Percentiles rank a stretch among this genome's conserved stretches.
phyloP scores from a whole-genome alignment of 176 grass and related monocot species.

The Aegilops sharonensis region DNA sequence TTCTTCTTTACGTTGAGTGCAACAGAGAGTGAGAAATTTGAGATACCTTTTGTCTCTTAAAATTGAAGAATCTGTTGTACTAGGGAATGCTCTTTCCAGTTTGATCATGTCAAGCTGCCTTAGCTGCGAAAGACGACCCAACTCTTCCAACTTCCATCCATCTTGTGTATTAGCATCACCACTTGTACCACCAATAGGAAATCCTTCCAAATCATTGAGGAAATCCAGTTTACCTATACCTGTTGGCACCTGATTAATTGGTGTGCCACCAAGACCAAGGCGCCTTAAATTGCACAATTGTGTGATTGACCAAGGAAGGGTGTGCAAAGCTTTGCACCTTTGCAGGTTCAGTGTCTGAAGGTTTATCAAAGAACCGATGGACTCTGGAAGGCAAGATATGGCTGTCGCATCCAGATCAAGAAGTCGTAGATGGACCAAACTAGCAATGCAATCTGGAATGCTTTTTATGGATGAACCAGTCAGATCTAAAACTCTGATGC shows the following conservation, averaged over 20 bases:
- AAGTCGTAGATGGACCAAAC: constrained; percentile 1
- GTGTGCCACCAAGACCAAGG: background rate
- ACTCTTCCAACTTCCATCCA: constrained; percentile 23
- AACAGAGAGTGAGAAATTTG: background rate
- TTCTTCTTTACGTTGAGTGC: background rate
- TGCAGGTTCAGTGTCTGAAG: constrained; percentile 23
- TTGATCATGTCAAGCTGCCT: background rate
- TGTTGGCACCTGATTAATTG: constrained; percentile 28
- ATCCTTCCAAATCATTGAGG: constrained; percentile 14
- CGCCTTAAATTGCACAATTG: constrained; percentile 3
- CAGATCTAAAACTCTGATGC: constrained; percentile 18
- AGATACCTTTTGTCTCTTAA: constrained; percentile 17
- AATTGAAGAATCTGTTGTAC: background rate
- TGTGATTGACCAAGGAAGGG: background rate
- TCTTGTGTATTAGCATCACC: background rate
- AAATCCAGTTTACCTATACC: constrained; percentile 10
- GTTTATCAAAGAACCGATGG: background rate
- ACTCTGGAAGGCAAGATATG: constrained; percentile 15
- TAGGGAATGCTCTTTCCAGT: background rate
- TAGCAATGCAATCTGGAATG: background rate
- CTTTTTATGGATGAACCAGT: background rate
- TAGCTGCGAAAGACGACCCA: background rate
- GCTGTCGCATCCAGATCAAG: background rate
- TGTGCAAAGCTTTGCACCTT: background rate
- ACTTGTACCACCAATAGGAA: background rate